Percentiles rank a stretch among this genome's conserved stretches.
These are phyloP conservation scores for Zasmidium citrigriseum DNA, from an alignment of 2,329 filamentous ascomycete species.

Conservation along the genomic window DNA sequence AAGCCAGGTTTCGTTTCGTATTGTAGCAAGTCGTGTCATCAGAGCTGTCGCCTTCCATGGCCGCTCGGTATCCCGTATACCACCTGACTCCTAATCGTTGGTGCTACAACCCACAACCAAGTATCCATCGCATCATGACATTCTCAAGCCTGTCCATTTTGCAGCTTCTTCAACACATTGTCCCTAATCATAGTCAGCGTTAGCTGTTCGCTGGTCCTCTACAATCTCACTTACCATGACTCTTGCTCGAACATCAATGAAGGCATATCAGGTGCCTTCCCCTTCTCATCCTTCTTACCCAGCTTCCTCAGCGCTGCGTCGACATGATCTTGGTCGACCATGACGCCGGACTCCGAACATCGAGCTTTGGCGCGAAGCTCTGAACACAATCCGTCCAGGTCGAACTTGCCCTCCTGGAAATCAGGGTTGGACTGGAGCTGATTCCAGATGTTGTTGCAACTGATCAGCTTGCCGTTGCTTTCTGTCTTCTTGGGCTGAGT, in stretches of 20 bases:
- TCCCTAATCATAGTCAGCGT: conserved; percentile 5
- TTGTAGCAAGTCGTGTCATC: background rate
- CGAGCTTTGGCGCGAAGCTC: conserved; percentile 95
- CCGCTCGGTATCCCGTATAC: background rate
- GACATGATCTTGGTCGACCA: conserved; percentile 87
- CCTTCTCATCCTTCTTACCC: conserved; percentile 12
- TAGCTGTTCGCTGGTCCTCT: background rate
- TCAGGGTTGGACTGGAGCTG: conserved; percentile 83
- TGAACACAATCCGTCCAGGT: conserved; percentile 88
- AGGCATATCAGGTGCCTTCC: conserved; percentile 3
- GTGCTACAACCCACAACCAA: background rate
- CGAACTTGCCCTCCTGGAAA: conserved; percentile 87
- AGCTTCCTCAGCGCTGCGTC: conserved; percentile 59
- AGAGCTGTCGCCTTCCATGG: background rate
- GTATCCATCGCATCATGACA: background rate
- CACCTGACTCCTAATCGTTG: background rate
- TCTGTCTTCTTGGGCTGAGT: conserved; percentile 19
- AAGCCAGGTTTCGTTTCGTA: background rate
- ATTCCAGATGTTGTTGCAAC: conserved; percentile 94
- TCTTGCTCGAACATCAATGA: conserved; percentile 12
- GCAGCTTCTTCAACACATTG: conserved; percentile 11
- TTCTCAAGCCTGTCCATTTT: conserved; percentile 3
- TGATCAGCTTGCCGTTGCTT: conserved; percentile 62
- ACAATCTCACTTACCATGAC: conserved; percentile 9
- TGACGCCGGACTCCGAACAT: conserved; percentile 86